phyloP scores from a whole-genome alignment of 495 filamentous ascomycete species.

The Letharia lupina region DNA sequence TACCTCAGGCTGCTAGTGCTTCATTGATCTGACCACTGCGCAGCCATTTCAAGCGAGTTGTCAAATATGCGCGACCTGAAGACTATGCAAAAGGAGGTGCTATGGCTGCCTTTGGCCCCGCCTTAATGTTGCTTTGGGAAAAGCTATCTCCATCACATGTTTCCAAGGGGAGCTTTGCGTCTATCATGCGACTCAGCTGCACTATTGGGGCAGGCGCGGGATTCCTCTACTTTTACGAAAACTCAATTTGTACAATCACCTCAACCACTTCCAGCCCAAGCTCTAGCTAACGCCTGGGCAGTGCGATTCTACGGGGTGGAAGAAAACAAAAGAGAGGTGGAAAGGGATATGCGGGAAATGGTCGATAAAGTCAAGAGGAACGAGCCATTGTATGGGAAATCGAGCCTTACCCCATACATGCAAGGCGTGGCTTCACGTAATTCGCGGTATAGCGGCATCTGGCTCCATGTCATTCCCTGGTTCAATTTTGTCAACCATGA shows the following conservation, averaged over 20 bases:
- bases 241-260: slow-evolving; percentile 39
- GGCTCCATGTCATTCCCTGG: slow-evolving; percentile 79
- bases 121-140: slow-evolving; percentile 69
- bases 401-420: slow-evolving; percentile 68
- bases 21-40: slow-evolving; percentile 25
- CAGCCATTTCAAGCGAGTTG: slow-evolving; percentile 84
- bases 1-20: slow-evolving; percentile 23
- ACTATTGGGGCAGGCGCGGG: slow-evolving; percentile 65
- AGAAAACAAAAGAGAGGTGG: slow-evolving; percentile 83
- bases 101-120: slow-evolving; percentile 59
- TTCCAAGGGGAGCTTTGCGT: slow-evolving; percentile 68
- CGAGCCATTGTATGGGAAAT: slow-evolving; percentile 82
- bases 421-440: slow-evolving; percentile 91
- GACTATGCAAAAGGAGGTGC: slow-evolving; percentile 69
- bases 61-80: slow-evolving; percentile 71
- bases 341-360: slow-evolving; percentile 98
- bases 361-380: slow-evolving; percentile 86
- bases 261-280: background rate
- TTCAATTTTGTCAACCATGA: slow-evolving; percentile 97
- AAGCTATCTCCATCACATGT: slow-evolving; percentile 71
- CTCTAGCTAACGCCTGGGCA: slow-evolving; percentile 28
- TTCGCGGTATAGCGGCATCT: slow-evolving; percentile 79
- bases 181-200: slow-evolving; percentile 68
- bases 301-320: slow-evolving; percentile 90
- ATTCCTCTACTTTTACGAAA: slow-evolving; percentile 70